Base-by-base conservation (phyloP, 2,329 filamentous ascomycete species). In the Onygena corvina region DNA sequence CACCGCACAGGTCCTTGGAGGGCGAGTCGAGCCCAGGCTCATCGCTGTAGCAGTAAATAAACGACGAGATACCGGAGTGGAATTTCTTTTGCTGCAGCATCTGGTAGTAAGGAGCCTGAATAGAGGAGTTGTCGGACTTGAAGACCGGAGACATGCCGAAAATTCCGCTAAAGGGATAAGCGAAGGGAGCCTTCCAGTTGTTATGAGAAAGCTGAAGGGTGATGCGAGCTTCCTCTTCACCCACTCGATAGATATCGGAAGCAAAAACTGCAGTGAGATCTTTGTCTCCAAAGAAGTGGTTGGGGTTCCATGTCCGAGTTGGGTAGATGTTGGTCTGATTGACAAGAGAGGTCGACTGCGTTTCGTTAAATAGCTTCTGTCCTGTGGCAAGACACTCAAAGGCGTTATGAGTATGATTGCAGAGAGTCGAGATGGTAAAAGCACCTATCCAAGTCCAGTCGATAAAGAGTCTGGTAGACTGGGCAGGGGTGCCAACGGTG, bases 21-120 rank as follows among this genome's bases (percentile, higher is more conserved):
- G 48, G 48, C 18, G 33, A 42, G 9, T 34, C 44, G 12, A 21
- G 38, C 14, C 56, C 55, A 16, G 48, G 23, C 9, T 53, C 52
- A 35, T 54, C 52, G 7, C 54, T 49, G 27, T 56, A 56, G 52
- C 54, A 56, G 25, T 55, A 56, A 25, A 56, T 48, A 42, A 55
- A 55, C 21, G 54, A 52, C 3, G 42, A 40, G 36, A 47, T 12
- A 33, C 40, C 29, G 38, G 51, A 42, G 45, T 33, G 18, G 50
- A 46, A 52, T 38, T 52, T 36, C 9, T 42, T 14, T 46, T 52
- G 27, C 38, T 49, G 11, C 25, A 48, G n/a, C 53, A 54, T 42
- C 45, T 54, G 53, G 21, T 53, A 51, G 46, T 53, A 54, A 18
- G 53, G 51, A 18, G 53, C 53, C 29, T 53, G 49, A 7, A 49